Base-by-base conservation (phyloP, 2,329 filamentous ascomycete species). In the Nakataea oryzae region DNA sequence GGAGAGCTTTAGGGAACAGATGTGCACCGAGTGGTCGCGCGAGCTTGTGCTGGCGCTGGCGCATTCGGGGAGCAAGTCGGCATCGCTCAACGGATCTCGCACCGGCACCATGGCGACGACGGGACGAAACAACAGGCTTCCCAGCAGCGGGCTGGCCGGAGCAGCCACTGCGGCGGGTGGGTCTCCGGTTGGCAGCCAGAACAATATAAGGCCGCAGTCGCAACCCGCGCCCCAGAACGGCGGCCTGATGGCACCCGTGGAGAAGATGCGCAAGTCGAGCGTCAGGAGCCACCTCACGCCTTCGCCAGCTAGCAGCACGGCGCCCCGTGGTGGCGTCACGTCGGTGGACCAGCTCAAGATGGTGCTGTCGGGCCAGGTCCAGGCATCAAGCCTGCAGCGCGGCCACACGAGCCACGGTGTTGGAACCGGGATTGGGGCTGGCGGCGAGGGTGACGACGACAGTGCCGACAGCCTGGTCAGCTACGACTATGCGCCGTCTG, bases 11-110 rank as follows among this genome's bases (percentile, higher is more conserved):
- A 86, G 82, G 66, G 90, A 95, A 65, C 83, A 90, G 66, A 90
- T 97, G 83, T 76, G 91, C 63, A 79, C 83, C 26, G 84, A 90
- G 58, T 97, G 93, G 93, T 88, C 86, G 54, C 86, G 87, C 69
- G 92, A 96, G 27, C 75, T 79, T 17, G 89, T 89, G 34, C 77
- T 95, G 61, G 83, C 86, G 13, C 80, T 84, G 50, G 81, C 90
- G 59, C 85, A 89, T 63, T 85, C 89, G 62, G 83, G 80, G 59
- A 86, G 86, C 68, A 90, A 87, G 68, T 85, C 89, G 0, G 83
- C 84, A 14, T 96, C 91, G 4, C 76, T 96, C 62, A 89, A 80
- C 61, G 91, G 91, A 27, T 96, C 91, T 3, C 86, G 84, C 65
- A 81, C 83, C 1, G 87, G 84, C 55, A 89, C 84, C 13, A 80